Conservation (phyloP, 2,329 filamentous ascomycete species). For the Periconia digitata region DNA sequence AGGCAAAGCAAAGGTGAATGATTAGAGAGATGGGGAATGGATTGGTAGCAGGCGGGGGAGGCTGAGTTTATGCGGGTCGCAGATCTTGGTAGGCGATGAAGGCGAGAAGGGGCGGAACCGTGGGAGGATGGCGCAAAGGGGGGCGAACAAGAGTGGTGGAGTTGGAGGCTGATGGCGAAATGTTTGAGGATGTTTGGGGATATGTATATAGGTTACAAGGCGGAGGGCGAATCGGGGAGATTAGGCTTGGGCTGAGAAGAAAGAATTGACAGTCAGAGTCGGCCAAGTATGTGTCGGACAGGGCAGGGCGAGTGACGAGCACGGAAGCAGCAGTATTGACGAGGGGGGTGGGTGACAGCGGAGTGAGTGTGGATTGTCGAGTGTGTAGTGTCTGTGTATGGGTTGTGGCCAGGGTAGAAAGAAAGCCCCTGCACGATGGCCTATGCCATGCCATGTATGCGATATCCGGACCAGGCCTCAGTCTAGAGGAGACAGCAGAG, state of each 20-base stretch:
- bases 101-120: conserved; percentile 35
- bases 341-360: conserved; percentile 31
- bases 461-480: conserved; percentile 40
- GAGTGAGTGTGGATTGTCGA: conserved; percentile 16
- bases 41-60: conserved; percentile 25
- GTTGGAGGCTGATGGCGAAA: conserved; percentile 27
- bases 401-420: neutral
- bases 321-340: conserved; percentile 25
- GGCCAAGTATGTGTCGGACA: conserved; percentile 17
- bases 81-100: conserved; percentile 33
- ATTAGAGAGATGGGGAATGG: conserved; percentile 10
- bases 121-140: conserved; percentile 30
- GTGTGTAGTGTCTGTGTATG: conserved; percentile 11
- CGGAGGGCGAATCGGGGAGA: conserved; percentile 30
- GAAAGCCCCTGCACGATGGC: conserved; percentile 34
- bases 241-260: conserved; percentile 33
- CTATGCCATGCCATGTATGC: conserved; percentile 23
- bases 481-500: conserved; percentile 34
- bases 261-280: conserved; percentile 30
- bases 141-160: conserved; percentile 17
- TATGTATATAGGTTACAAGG: conserved; percentile 40
- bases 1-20: neutral
- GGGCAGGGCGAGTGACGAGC: conserved; percentile 13
- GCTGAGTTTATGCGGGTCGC: conserved; percentile 36
- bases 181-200: conserved; percentile 29